Evolutionary conservation across 176 grass and related monocot genomes (phyloP).

Genomic region (Rhynchospora breviuscula): DNA sequence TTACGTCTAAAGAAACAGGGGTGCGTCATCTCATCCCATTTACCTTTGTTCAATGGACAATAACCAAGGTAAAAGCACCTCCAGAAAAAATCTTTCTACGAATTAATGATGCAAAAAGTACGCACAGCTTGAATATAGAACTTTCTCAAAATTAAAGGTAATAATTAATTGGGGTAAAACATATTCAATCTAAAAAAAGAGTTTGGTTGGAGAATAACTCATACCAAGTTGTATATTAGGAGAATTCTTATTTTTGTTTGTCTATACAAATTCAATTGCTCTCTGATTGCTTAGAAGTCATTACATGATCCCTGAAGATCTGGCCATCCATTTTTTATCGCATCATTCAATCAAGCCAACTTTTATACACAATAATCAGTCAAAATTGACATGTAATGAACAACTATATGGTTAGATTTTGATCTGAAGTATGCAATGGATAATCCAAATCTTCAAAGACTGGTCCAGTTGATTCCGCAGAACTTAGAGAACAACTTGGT

Average conservation of each 20-base stretch:
- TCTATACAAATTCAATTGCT: not conserved
- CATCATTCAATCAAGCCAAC: not conserved
- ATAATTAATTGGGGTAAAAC: not conserved
- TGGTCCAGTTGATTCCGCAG: not conserved
- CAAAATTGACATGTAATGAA: not conserved
- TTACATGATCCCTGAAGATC: not conserved
- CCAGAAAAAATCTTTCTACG: not conserved
- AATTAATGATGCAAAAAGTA: not conserved
- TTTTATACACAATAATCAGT: not conserved
- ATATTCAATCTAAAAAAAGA: not conserved
- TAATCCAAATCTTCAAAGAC: slow-evolving; percentile 2
- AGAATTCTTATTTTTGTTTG: too few species aligned
- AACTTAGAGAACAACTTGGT: not conserved
- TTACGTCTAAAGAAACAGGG: slow-evolving; percentile 11
- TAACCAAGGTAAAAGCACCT: not conserved
- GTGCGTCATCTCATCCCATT: slow-evolving; percentile 2
- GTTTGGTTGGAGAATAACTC: too few species aligned
- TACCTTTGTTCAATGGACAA: not conserved
- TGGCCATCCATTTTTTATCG: not conserved
- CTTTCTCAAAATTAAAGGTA: not conserved
- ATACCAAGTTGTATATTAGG: too few species aligned
- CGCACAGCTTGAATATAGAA: not conserved
- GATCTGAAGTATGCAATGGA: not conserved
- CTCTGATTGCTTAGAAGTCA: not conserved
- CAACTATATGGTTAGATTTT: not conserved